Evolutionary conservation across 148 eudicot species (phyloP).

Genomic region (Oxyria digyna): DNA sequence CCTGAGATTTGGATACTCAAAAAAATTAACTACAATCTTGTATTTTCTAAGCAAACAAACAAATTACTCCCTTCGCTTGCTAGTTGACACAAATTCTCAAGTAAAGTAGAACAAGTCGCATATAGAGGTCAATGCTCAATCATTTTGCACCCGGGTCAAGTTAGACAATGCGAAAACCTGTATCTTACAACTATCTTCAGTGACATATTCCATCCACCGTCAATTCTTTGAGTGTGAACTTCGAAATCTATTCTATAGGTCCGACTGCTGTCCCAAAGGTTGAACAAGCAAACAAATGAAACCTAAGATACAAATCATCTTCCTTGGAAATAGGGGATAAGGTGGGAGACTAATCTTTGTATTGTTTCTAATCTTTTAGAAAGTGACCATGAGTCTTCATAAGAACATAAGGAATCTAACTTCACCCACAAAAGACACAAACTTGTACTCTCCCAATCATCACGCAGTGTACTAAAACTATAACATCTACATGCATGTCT

Average conservation of each 20-base stretch:
- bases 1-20: neutral
- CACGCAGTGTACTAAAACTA: neutral
- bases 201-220: neutral
- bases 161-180: neutral
- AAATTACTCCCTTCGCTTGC: neutral
- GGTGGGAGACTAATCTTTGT: neutral
- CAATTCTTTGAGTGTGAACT: slow-evolving; percentile 1
- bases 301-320: neutral
- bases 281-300: neutral
- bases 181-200: neutral
- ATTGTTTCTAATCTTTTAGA: neutral
- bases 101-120: neutral
- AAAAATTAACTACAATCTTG: neutral
- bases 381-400: neutral
- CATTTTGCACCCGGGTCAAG: neutral
- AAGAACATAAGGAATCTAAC: neutral
- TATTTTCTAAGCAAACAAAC: neutral
- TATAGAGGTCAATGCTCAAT: neutral
- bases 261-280: neutral
- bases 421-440: neutral
- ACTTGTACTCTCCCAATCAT: neutral
- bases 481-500: neutral
- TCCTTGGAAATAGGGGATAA: neutral
- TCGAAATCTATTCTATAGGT: neutral
- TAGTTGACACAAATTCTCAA: neutral